Percentiles rank a stretch among this genome's conserved stretches.
phyloP scores from a whole-genome alignment of 805 yeast species.

The Scheffersomyces amazonensis region DNA sequence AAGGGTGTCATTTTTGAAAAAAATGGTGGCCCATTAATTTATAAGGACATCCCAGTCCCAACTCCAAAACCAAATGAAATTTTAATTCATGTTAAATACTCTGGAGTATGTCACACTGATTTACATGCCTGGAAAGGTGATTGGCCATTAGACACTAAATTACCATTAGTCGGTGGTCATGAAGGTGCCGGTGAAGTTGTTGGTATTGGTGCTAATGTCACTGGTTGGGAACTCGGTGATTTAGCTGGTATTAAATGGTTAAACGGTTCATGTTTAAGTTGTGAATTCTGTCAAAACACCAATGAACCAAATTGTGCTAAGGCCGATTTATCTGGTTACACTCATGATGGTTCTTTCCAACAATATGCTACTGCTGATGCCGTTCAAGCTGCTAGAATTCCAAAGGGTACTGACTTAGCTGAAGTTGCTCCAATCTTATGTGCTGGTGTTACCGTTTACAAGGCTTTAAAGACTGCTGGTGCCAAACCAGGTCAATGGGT shows the following conservation, averaged over 20 bases:
- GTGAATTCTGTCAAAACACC: slow-evolving; percentile 41
- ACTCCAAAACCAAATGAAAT: slow-evolving; percentile 38
- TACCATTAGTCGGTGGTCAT: slow-evolving; percentile 48
- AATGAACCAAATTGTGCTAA: slow-evolving; percentile 56
- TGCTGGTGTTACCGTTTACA: slow-evolving; percentile 68
- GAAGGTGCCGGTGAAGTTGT: slow-evolving; percentile 50
- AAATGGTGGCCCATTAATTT: slow-evolving; percentile 40
- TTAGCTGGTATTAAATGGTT: slow-evolving; percentile 46
- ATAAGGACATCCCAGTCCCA: slow-evolving; percentile 43
- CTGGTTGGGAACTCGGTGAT: slow-evolving; percentile 43
- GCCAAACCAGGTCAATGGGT: slow-evolving; percentile 69
- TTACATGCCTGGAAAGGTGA: slow-evolving; percentile 49
- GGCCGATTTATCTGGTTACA: slow-evolving; percentile 72
- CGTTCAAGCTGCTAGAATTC: slow-evolving; percentile 59
- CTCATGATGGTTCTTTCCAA: slow-evolving; percentile 71
- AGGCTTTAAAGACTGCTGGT: slow-evolving; percentile 61
- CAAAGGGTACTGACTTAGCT: slow-evolving; percentile 52
- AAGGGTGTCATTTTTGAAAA: slow-evolving; percentile 42
- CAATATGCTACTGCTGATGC: slow-evolving; percentile 66
- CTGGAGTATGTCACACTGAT: slow-evolving; percentile 47
- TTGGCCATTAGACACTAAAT: slow-evolving; percentile 44
- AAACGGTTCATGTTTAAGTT: slow-evolving; percentile 41
- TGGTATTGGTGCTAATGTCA: slow-evolving; percentile 38
- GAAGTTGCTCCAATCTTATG: slow-evolving; percentile 62
- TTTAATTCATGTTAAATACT: slow-evolving; percentile 42